phyloP scores from a whole-genome alignment of 768 basidiomycete genomes.

The Suillus weaverae region DNA sequence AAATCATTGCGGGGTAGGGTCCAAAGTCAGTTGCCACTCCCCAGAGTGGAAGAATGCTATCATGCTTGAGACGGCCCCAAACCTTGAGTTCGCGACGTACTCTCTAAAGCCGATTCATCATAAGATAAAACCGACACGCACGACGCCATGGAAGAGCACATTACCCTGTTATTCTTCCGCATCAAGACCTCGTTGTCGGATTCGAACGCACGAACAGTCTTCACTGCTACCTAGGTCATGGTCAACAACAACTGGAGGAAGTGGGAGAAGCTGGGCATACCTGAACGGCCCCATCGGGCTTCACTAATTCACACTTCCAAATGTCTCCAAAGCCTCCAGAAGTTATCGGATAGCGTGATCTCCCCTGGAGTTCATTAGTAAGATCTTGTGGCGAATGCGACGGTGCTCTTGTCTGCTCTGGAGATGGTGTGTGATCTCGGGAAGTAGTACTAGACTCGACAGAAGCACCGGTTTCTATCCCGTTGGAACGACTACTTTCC shows the following conservation, averaged over 20 bases:
- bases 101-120: background rate
- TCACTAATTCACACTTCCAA: background rate
- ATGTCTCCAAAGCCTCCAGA: background rate
- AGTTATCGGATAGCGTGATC: background rate
- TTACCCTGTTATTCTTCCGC: background rate
- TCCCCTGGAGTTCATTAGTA: background rate
- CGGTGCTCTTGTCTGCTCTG: slow-evolving; percentile 54
- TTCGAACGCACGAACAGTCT: background rate
- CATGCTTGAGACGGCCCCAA: background rate
- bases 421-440: slow-evolving; percentile 54
- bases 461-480: slow-evolving; percentile 46
- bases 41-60: background rate
- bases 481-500: slow-evolving; percentile 14
- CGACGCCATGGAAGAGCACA: background rate
- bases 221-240: background rate
- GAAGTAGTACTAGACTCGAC: slow-evolving; percentile 41
- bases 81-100: background rate
- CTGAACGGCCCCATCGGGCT: background rate
- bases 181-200: background rate
- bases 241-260: background rate
- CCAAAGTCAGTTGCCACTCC: background rate
- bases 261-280: background rate
- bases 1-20: background rate
- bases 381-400: background rate
- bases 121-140: background rate